These are phyloP conservation scores for Pseudogymnoascus sp. DNA, from an alignment of 2,329 filamentous ascomycete species.

Conservation along the genomic window DNA sequence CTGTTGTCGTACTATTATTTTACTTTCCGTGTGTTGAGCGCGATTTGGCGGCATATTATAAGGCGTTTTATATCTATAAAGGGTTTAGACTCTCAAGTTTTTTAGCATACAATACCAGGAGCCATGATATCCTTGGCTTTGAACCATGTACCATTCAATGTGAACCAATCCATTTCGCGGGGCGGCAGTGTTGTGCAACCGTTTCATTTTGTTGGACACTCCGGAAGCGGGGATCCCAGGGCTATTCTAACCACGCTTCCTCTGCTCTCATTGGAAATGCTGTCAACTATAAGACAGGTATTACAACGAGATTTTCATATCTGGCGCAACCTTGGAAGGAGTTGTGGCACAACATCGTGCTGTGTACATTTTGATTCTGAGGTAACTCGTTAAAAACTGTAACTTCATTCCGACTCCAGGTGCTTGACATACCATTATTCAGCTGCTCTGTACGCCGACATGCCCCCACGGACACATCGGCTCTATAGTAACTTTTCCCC, in stretches of 20 bases:
- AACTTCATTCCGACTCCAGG: not conserved
- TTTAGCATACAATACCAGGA: not conserved
- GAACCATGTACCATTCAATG: not conserved
- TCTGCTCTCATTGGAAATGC: not conserved
- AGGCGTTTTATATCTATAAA: conserved; percentile 6
- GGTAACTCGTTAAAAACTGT: not conserved
- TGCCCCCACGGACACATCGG: conserved; percentile 21
- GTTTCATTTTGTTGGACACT: not conserved
- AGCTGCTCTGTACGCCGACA: conserved; percentile 18
- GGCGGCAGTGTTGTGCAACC: not conserved
- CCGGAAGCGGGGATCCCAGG: not conserved
- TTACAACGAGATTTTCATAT: conserved; percentile 2
- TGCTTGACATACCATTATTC: conserved; percentile 1
- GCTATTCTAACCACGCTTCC: not conserved
- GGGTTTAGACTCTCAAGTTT: not conserved
- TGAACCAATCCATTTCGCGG: conserved; percentile 5
- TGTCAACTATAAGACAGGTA: not conserved
- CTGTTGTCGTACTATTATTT: not conserved
- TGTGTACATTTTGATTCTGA: conserved; percentile 7
- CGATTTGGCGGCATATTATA: conserved; percentile 6
- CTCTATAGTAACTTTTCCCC: conserved; percentile 11
- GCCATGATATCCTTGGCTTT: not conserved
- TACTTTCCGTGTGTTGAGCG: not conserved
- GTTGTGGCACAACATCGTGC: not conserved
- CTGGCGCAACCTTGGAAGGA: not conserved